Conservation (phyloP, 495 filamentous ascomycete species). For the Talaromyces wortmannii region DNA sequence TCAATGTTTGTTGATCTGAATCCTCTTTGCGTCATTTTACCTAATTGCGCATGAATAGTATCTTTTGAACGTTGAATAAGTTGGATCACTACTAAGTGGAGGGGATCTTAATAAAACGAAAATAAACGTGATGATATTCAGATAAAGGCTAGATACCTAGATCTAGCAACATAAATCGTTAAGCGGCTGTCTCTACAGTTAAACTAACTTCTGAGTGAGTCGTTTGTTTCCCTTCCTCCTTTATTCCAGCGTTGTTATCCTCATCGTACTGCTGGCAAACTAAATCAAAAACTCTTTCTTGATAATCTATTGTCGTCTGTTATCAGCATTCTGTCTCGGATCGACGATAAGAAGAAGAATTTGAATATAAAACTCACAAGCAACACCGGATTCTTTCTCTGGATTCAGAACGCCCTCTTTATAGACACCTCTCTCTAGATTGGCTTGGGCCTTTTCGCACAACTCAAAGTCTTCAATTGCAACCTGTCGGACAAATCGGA, state of each 20-base stretch:
- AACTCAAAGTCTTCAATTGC: constrained; percentile 55
- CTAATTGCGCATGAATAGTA: too few species aligned
- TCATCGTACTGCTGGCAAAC: constrained; percentile 41
- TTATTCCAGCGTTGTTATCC: constrained; percentile 16
- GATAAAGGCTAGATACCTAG: too few species aligned
- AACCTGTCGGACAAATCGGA: constrained; percentile 53
- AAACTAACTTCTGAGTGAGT: constrained; percentile 6
- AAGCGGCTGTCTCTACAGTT: constrained; percentile 18
- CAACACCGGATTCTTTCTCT: constrained; percentile 50
- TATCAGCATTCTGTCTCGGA: background rate
- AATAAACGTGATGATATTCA: too few species aligned
- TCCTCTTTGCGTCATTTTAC: background rate
- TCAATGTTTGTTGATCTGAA: background rate
- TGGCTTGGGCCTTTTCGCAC: constrained; percentile 52
- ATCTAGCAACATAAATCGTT: background rate
- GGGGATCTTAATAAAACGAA: too few species aligned
- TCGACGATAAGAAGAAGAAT: background rate
- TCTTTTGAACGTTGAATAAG: too few species aligned
- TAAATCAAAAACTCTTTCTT: constrained; percentile 45
- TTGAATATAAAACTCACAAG: constrained; percentile 28
- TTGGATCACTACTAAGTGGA: too few species aligned
- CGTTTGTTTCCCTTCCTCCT: constrained; percentile 4
- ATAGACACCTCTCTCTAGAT: constrained; percentile 49
- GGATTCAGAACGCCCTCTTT: constrained; percentile 53
- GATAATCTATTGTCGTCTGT: constrained; percentile 35